Base-by-base conservation (phyloP, 495 filamentous ascomycete species). In the Sphaerosporella brunnea region DNA sequence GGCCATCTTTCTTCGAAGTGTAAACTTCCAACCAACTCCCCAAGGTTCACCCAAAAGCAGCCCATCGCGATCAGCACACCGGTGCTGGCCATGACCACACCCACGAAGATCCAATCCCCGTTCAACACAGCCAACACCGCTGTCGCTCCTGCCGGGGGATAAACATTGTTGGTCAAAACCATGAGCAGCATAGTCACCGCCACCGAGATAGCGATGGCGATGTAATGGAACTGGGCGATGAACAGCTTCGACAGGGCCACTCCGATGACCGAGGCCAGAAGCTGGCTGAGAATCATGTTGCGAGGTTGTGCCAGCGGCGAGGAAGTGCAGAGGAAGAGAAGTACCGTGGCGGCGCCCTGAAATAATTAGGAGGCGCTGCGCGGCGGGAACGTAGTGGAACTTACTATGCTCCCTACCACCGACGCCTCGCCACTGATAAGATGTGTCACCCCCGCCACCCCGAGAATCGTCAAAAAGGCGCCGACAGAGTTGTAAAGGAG, bases 141-240 rank as follows among this genome's bases (percentile, higher is more conserved):
- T 0, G 84, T 92, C 2, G 87, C 87, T 5, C 87, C 87, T 0
- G 84, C 87, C 0, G 87, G 87, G 4, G 87, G 87, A 57, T 95
- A 81, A 1, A 86, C 69, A 0, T 85, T 90, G 4, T 77, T 76
- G 0, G 83, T 90, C 8, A 85, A 51, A 0, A 71, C 68, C 87
- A 93, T 95, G 42, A 76, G 39, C 0, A 73, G 68, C 1, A 77
- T 83, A 0, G 84, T 72, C 20, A 73, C 56, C 1, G 75, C 82
- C 47, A 80, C 84, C 15, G 79, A 64, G 0, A 93, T 63, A 2
- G 83, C 73, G 16, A 73, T 82, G 0, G 72, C 79, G 0, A 93
- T 58, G 70, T 78, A 79, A n/a, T n/a, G n/a, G n/a, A n/a, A n/a
- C n/a, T n/a, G n/a, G 48, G 70, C 48, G 0, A 68, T 61, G 10